These are phyloP conservation scores for Stephanodiscus minutulus DNA, from an alignment of 108 stramenopile species.

Conservation along the genomic window DNA sequence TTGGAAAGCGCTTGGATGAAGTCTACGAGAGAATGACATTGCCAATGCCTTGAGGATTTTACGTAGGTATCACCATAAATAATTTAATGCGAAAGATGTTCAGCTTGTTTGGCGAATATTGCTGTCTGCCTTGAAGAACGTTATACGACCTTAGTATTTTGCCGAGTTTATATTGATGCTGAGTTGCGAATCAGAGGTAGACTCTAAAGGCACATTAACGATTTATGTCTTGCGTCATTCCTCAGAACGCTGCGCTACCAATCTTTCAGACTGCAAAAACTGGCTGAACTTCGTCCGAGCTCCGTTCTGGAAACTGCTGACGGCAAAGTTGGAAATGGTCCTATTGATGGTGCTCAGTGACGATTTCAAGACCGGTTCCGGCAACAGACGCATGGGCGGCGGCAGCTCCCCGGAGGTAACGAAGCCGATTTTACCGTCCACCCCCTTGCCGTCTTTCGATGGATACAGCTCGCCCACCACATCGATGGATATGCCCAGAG, in stretches of 20 bases:
- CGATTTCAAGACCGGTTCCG: conserved; percentile 55
- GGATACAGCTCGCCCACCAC: conserved; percentile 76
- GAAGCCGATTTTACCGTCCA: conserved; percentile 76
- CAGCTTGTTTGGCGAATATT: too few relatives aligned
- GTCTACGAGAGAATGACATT: too few relatives aligned
- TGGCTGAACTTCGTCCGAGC: conserved; percentile 56
- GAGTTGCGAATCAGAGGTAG: too few relatives aligned
- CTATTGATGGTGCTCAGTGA: conserved; percentile 68
- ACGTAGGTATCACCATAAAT: too few relatives aligned
- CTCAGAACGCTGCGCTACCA: neutral
- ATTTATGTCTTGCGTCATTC: neutral
- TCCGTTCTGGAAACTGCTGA: conserved; percentile 66
- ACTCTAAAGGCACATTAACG: neutral
- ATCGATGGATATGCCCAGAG: conserved; percentile 71
- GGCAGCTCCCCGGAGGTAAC: conserved; percentile 63
- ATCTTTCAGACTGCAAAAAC: conserved; percentile 27
- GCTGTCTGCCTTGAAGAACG: too few relatives aligned
- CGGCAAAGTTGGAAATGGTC: conserved; percentile 69
- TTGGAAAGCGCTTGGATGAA: too few relatives aligned
- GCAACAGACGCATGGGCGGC: conserved; percentile 66
- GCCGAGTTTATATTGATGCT: too few relatives aligned
- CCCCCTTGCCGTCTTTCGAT: conserved; percentile 62
- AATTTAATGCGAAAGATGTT: too few relatives aligned
- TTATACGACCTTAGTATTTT: too few relatives aligned
- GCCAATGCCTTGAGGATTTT: too few relatives aligned